phyloP scores from a whole-genome alignment of 129 eudicot genomes.

The Tanacetum coccineum region DNA sequence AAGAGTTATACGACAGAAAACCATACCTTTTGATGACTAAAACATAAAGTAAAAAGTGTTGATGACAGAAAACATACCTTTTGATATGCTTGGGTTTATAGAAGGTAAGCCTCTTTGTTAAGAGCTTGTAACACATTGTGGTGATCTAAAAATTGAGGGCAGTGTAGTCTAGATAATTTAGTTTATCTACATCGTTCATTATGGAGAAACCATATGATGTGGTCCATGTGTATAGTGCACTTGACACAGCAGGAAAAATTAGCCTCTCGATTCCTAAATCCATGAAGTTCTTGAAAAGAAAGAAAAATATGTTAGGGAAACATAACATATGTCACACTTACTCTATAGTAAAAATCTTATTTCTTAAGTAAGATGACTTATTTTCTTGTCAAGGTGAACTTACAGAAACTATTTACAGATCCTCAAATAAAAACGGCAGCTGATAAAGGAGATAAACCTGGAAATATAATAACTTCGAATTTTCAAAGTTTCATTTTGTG shows the following conservation, averaged over 20 bases:
- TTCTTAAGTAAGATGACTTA: background rate
- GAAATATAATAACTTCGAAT: too few species aligned
- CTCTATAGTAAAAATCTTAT: background rate
- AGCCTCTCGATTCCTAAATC: constrained; percentile 68
- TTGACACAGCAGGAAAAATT: constrained; percentile 64
- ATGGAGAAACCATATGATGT: constrained; percentile 54
- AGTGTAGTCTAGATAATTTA: constrained; percentile 44
- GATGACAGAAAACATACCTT: too few species aligned
- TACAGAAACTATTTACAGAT: too few species aligned
- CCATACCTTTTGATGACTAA: too few species aligned
- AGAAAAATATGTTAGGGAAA: background rate
- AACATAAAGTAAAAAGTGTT: too few species aligned
- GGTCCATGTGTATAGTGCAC: constrained; percentile 61
- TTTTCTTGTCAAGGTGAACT: too few species aligned
- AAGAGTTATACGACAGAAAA: too few species aligned
- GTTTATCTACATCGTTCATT: constrained; percentile 46
- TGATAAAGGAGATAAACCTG: too few species aligned
- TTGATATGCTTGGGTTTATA: background rate
- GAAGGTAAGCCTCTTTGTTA: too few species aligned
- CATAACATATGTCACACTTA: background rate
- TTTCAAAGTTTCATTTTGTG: too few species aligned
- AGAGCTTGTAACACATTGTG: constrained; percentile 65
- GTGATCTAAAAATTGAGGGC: constrained; percentile 72
- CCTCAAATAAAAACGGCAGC: too few species aligned
- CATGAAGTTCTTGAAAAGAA: constrained; percentile 39